Percentiles rank a stretch among this genome's conserved stretches.
Conservation (phyloP, 2,329 filamentous ascomycete species). For the Alternaria novae-zelandiae region DNA sequence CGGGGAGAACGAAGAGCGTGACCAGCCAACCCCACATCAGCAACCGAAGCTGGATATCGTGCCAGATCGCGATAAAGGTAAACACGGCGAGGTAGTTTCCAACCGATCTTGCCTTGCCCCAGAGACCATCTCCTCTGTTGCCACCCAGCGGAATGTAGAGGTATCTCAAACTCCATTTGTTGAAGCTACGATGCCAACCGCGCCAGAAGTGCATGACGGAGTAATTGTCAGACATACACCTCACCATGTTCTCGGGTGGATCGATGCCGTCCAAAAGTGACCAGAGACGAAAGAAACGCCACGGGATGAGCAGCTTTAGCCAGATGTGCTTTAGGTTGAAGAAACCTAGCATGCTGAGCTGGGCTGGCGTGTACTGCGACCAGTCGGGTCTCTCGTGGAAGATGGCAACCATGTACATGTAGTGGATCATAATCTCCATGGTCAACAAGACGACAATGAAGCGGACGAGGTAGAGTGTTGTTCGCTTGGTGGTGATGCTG, state of each 20-base stretch:
- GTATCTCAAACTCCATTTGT: slow-evolving; percentile 93
- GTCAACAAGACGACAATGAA: slow-evolving; percentile 80
- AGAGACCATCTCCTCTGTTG: slow-evolving; percentile 46
- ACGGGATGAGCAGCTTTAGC: slow-evolving; percentile 94
- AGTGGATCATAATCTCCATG: slow-evolving; percentile 89
- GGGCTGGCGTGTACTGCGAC: slow-evolving; percentile 81
- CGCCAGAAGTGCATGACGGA: slow-evolving; percentile 92
- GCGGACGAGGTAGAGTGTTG: slow-evolving; percentile 79
- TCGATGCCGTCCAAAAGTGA: slow-evolving; percentile 87
- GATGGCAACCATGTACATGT: slow-evolving; percentile 92
- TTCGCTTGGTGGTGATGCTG: slow-evolving; percentile 74
- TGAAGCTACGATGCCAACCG: slow-evolving; percentile 93
- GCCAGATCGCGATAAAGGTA: slow-evolving; percentile 97
- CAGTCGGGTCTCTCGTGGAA: slow-evolving; percentile 80
- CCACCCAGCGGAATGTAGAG: slow-evolving; percentile 93
- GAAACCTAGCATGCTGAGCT: slow-evolving; percentile 88
- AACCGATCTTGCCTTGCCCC: slow-evolving; percentile 63
- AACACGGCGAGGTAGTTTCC: slow-evolving; percentile 85
- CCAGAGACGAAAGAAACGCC: slow-evolving; percentile 99
- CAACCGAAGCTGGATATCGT: slow-evolving; percentile 89
- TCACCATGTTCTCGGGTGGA: slow-evolving; percentile 96
- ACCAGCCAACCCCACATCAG: slow-evolving; percentile 98
- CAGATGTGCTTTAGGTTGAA: slow-evolving; percentile 98
- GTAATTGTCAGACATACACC: slow-evolving; percentile 95
- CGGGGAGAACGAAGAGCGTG: slow-evolving; percentile 90